Evolutionary conservation across 805 yeast species (phyloP).

Genomic region (Saccharomycopsis selenospora): DNA sequence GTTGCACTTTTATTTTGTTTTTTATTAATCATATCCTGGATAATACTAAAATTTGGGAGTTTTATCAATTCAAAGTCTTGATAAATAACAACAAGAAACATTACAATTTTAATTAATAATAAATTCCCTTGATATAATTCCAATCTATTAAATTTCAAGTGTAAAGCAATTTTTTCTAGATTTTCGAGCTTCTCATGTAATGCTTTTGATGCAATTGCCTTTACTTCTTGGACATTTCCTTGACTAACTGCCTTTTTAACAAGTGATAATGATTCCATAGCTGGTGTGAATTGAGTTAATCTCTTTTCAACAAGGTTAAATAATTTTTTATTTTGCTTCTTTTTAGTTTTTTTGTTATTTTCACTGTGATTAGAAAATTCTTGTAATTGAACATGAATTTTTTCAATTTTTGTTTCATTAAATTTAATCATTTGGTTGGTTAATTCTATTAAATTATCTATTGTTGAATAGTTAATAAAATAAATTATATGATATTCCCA

Average conservation of each 20-base stretch:
- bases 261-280: neutral
- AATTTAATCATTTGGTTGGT: slow-evolving; percentile 28
- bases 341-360: neutral
- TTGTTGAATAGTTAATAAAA: slow-evolving; percentile 24
- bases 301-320: neutral
- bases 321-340: slow-evolving; percentile 1
- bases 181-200: neutral
- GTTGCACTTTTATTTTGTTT: neutral
- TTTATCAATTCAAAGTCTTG: neutral
- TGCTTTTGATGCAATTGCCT: neutral
- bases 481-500: slow-evolving; percentile 64
- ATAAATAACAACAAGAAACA: slow-evolving; percentile 1
- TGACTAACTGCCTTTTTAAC: neutral
- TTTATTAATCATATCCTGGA: slow-evolving; percentile 1
- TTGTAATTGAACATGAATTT: slow-evolving; percentile 19
- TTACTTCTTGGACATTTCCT: neutral
- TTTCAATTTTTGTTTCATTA: slow-evolving; percentile 35
- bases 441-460: neutral
- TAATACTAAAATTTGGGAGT: slow-evolving; percentile 2
- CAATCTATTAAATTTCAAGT: neutral
- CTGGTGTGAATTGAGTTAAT: neutral
- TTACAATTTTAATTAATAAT: slow-evolving; percentile 1
- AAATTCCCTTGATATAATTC: neutral
- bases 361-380: neutral
- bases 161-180: neutral